phyloP scores from a whole-genome alignment of 1,139 yeast genomes.

The Lodderomyces jiufengensis region DNA sequence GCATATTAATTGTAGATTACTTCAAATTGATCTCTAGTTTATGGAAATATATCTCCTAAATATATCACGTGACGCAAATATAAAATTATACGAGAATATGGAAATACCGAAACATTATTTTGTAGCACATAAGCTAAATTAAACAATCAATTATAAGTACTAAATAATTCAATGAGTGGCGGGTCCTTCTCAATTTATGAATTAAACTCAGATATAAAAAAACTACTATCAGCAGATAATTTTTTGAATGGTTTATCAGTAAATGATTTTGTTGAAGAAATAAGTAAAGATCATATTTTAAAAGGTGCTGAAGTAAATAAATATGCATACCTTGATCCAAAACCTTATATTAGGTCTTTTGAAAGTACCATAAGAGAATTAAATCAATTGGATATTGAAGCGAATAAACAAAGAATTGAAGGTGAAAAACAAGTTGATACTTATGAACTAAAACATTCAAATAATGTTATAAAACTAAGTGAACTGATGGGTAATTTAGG shows the following conservation, averaged over 20 bases:
- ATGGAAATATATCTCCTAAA: too few relatives aligned
- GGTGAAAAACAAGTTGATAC: slow-evolving; percentile 56
- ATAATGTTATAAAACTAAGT: slow-evolving; percentile 58
- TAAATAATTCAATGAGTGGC: slow-evolving; percentile 2
- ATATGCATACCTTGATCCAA: slow-evolving; percentile 71
- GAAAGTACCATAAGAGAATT: slow-evolving; percentile 80
- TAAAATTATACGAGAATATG: too few relatives aligned
- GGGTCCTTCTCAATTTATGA: slow-evolving; percentile 40
- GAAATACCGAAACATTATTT: too few relatives aligned
- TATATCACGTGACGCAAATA: too few relatives aligned
- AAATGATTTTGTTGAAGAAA: slow-evolving; percentile 77
- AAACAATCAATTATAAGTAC: too few relatives aligned
- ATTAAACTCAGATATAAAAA: slow-evolving; percentile 69
- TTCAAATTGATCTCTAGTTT: too few relatives aligned
- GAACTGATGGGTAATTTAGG: slow-evolving; percentile 43
- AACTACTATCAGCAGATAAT: slow-evolving; percentile 64
- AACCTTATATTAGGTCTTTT: slow-evolving; percentile 90
- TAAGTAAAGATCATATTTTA: slow-evolving; percentile 66
- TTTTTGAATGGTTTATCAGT: slow-evolving; percentile 70
- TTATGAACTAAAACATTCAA: slow-evolving; percentile 66
- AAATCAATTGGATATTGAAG: slow-evolving; percentile 54
- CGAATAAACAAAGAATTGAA: slow-evolving; percentile 43
- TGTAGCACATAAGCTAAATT: not conserved
- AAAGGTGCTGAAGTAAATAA: slow-evolving; percentile 55
- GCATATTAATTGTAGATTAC: too few relatives aligned